Base-by-base conservation (phyloP, 306 rosid genomes). In the Cicer chorassanicum region DNA sequence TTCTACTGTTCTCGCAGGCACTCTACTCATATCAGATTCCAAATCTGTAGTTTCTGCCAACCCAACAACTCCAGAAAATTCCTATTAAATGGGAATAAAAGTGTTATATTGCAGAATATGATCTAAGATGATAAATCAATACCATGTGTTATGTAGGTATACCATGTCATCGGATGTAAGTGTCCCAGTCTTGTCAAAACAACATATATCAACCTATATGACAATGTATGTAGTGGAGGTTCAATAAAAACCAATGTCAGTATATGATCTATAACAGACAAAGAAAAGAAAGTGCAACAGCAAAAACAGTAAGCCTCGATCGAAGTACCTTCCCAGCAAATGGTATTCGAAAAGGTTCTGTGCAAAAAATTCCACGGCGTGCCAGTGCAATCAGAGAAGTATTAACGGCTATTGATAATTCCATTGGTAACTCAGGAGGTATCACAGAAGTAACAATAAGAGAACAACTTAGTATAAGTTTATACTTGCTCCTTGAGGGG, bases 361-460 rank as follows among this genome's bases (percentile, higher is more conserved):
- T 95, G 68, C 99, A 95, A 87, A 90, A 95, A 65, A 95, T 90
- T 81, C 99, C 99, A 50, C 87, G 89, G 0, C 98, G 91, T 29
- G 99, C 96, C 57, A 95, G 81, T n/a, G 99, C 99, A 87, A 95
- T 95, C 72, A 95, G 80, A 39, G 99, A 95, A 61, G 99, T 95
- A 87, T 95, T 95, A 73, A 95, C 99, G 24, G 99, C 99, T 83
- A 95, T 95, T 18, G 99, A 95, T 78, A 95, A 87, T 85, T 95
- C 99, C 99, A 95, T 95, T 40, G 99, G 99, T 83, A 95, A 86
- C 86, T 95, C 99, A 46, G 99, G 99, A 72, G 99, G 99, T 70
- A 95, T 95, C 84, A 95, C 99, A 69, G 99, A 95, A 72, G 99
- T 95, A 77, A 95, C 90, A 69, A 95, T 95, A 77, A 95, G 98